These are phyloP conservation scores for Claviceps purpurea DNA, from an alignment of 2,329 filamentous ascomycete species.

Conservation along the genomic window DNA sequence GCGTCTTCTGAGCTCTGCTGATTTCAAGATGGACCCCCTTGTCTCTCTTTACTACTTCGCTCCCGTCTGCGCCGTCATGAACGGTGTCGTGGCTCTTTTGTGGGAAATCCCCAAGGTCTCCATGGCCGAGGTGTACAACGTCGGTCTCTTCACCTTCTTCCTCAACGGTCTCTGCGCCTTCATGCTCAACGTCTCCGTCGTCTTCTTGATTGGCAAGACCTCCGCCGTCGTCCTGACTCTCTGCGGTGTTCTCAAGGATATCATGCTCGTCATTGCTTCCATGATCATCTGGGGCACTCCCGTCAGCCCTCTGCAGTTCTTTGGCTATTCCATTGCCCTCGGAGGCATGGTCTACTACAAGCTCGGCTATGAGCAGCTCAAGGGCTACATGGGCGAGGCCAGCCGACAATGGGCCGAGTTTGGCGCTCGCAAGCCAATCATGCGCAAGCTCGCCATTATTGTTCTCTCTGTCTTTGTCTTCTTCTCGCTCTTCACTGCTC, in stretches of 20 bases:
- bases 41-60: constrained; percentile 87
- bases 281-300: constrained; percentile 73
- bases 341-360: constrained; percentile 71
- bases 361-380: constrained; percentile 70
- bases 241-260: constrained; percentile 79
- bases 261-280: constrained; percentile 65
- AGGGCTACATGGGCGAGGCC: constrained; percentile 60
- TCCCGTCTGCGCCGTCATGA: constrained; percentile 72
- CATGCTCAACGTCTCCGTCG: constrained; percentile 71
- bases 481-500: constrained; percentile 55
- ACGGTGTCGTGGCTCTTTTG: constrained; percentile 57
- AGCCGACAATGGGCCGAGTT: constrained; percentile 77
- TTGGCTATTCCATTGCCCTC: constrained; percentile 72
- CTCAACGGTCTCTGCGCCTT: constrained; percentile 69
- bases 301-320: constrained; percentile 63
- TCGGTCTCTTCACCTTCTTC: constrained; percentile 60
- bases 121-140: constrained; percentile 57
- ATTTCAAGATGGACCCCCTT: constrained; percentile 86
- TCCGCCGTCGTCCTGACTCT: constrained; percentile 77
- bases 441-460: constrained; percentile 67
- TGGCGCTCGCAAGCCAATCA: constrained; percentile 59
- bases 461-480: constrained; percentile 47
- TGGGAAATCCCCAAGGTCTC: constrained; percentile 60
- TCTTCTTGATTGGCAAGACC: constrained; percentile 79
- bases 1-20: constrained; percentile 64